Conservation (phyloP, 805 yeast species). For the Hanseniaspora lachancei region DNA sequence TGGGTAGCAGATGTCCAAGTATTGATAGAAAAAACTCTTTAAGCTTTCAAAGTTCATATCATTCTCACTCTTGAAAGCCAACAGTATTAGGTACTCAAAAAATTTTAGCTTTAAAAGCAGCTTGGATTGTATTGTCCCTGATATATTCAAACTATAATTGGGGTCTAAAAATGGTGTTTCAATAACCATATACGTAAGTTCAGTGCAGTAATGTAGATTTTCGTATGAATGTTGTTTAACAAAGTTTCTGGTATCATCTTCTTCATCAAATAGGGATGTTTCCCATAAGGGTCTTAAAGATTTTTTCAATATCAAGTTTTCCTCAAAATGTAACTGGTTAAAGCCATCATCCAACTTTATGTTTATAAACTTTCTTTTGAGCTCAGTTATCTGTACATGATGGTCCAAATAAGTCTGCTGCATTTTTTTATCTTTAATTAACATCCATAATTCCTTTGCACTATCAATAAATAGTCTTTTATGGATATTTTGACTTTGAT, state of each 20-base stretch:
- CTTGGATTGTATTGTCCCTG: background rate
- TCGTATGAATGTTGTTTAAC: background rate
- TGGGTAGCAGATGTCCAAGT: background rate
- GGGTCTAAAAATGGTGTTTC: background rate
- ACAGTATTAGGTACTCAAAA: background rate
- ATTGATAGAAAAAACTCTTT: background rate
- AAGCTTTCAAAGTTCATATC: background rate
- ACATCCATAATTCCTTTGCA: background rate
- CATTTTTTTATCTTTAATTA: background rate
- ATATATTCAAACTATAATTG: no score
- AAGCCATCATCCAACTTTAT: background rate
- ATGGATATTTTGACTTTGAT: background rate
- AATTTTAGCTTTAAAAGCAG: background rate
- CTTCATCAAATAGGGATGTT: background rate
- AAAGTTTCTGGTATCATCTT: background rate
- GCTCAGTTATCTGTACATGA: background rate
- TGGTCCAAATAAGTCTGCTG: background rate
- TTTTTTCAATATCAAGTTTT: background rate
- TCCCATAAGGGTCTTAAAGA: background rate
- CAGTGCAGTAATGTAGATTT: background rate
- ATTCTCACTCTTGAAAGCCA: background rate
- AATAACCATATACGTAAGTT: background rate
- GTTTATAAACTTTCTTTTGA: background rate
- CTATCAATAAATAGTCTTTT: background rate
- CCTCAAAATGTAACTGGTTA: background rate